Evolutionary conservation across 768 basidiomycete genomes (phyloP), one percentile per base, ranked within the genome.

Genomic region (Daedaleopsis nitida): DNA sequence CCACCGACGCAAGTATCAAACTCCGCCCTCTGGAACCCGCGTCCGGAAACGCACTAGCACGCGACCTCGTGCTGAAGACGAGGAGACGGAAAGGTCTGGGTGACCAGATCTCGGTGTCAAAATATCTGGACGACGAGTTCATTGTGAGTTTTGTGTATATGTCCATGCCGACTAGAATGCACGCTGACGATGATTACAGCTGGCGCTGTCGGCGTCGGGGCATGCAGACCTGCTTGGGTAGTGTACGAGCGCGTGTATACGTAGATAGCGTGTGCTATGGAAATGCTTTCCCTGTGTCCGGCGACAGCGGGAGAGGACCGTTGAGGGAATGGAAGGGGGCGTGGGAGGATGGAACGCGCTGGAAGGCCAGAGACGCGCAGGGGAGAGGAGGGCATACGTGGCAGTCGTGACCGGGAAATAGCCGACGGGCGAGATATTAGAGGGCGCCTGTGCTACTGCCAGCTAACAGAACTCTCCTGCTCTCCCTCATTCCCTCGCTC

Each of bases 61-160:
- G 96, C 65, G 96, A 99, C 76, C 82, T 99, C 45, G 95, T 98
- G 48, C 80, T 99, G 56, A 99, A 99, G 79, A 98, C 96, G 19
- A 86, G 97, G 60, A 83, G 97, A 76, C 81, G 97, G 71, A 99
- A 99, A 73, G 97, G 97, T 21, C 84, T 98, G 32, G 94, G 94
- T 24, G 96, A 98, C 75, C 92, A 94, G 76, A 96, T 98, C 64
- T 93, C 95, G 9, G 96, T 97, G 62, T 94, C 95, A 35, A 98
- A 97, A 75, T 98, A 97, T 77, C 74, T 98, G 72, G 96, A 98
- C 74, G 94, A 97, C 71, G 96, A 98, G 81, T 96, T 96, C 81
- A 88, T 93, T 80, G 88, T 92, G 73, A 71, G 89, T 83, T 17
- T 16, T 34, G 13, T 55, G 37, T 54, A 5, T 5, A 54, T 51